These are phyloP conservation scores for Gillenia trifoliata DNA, from an alignment of 306 rosid genomes.

Conservation along the genomic window DNA sequence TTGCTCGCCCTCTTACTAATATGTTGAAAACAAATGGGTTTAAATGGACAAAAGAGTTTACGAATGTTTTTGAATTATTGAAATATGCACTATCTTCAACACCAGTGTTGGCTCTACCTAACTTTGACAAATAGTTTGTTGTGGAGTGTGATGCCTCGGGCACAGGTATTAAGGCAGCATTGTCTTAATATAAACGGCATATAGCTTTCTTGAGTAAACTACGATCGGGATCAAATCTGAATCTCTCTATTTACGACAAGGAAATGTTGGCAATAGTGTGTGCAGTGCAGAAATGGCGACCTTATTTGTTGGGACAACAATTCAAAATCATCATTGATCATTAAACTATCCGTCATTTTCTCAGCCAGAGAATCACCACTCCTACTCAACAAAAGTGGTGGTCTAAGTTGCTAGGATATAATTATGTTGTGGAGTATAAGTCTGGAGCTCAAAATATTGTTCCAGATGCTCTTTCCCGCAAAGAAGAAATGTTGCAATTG, in stretches of 20 bases:
- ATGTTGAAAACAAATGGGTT: background rate
- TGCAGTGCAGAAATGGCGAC: background rate
- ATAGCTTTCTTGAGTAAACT: background rate
- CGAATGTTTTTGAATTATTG: no score
- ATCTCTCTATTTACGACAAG: background rate
- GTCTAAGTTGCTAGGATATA: background rate
- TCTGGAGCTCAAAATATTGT: background rate
- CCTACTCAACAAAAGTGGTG: background rate
- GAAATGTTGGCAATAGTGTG: background rate
- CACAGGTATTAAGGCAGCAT: no score
- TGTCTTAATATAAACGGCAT: background rate
- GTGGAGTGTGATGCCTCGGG: background rate
- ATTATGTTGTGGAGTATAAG: background rate
- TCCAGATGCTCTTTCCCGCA: rapidly evolving
- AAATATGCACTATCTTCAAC: background rate
- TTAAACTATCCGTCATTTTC: background rate
- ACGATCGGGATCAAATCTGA: background rate
- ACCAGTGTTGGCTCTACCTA: background rate
- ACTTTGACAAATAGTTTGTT: background rate
- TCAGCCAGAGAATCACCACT: background rate
- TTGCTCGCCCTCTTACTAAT: background rate
- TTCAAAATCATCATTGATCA: background rate
- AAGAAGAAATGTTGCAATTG: no score
- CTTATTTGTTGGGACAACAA: background rate
- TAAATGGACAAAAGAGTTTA: background rate